phyloP scores from a whole-genome alignment of 2,329 filamentous ascomycete species.

The Zymoseptoria crescenta region DNA sequence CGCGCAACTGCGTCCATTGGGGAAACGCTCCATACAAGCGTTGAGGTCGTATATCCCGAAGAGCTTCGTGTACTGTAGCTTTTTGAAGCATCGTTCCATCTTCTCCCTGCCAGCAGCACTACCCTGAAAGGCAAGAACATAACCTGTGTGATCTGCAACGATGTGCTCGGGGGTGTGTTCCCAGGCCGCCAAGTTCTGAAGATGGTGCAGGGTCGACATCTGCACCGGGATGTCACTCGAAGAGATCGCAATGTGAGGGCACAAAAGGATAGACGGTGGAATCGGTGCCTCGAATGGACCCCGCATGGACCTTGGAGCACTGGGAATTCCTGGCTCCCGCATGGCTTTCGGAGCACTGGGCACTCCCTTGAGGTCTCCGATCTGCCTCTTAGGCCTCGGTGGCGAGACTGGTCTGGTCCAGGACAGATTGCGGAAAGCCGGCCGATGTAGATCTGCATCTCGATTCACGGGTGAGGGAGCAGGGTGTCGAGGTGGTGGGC shows the following conservation, averaged over 20 bases:
- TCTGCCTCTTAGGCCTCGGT: background rate
- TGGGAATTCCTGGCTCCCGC: background rate
- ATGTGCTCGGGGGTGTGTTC: too few relatives aligned
- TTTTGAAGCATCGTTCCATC: background rate
- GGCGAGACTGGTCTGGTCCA: conserved; percentile 1
- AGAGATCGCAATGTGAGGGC: too few relatives aligned
- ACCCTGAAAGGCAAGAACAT: conserved; percentile 19
- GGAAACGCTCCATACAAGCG: background rate
- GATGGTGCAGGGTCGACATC: too few relatives aligned
- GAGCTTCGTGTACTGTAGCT: background rate
- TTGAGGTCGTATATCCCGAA: background rate
- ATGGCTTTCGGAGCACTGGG: background rate
- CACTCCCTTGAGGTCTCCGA: background rate
- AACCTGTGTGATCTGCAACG: conserved; percentile 17
- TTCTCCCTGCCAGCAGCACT: background rate
- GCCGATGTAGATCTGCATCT: background rate
- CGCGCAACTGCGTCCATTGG: background rate
- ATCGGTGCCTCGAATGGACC: background rate
- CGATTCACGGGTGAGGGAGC: background rate
- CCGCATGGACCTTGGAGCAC: background rate
- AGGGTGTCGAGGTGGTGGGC: background rate
- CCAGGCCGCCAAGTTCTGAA: too few relatives aligned
- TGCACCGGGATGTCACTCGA: too few relatives aligned
- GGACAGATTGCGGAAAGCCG: background rate
- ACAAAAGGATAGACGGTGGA: too few relatives aligned